Conservation (phyloP, 2,329 filamentous ascomycete species). For the Tolypocladium guangdongense region DNA sequence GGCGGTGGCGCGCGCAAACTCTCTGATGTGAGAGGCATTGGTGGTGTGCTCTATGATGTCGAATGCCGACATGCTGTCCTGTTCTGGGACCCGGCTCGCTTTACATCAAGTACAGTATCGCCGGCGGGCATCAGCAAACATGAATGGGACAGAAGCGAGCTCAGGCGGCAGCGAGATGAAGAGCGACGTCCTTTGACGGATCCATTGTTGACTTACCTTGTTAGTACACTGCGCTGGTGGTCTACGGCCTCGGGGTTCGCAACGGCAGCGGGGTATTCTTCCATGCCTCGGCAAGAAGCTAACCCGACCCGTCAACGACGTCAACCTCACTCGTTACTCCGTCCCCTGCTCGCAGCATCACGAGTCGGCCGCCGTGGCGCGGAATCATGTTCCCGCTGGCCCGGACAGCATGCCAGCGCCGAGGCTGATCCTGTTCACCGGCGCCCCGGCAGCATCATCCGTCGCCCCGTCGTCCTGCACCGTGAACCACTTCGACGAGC, state of each 20-base stretch:
- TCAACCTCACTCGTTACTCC: neutral
- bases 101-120: neutral
- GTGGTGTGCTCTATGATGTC: slow-evolving; percentile 63
- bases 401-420: neutral
- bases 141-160: neutral
- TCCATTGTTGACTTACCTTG: neutral
- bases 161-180: neutral
- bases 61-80: slow-evolving; percentile 28
- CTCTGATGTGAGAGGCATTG: slow-evolving; percentile 66
- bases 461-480: slow-evolving; percentile 19
- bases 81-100: neutral
- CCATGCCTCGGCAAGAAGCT: neutral
- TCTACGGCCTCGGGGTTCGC: too few species aligned
- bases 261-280: neutral
- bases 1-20: slow-evolving; percentile 65
- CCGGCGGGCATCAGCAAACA: neutral
- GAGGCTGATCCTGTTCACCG: slow-evolving; percentile 26
- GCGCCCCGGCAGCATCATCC: slow-evolving; percentile 20
- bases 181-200: neutral
- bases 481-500: slow-evolving; percentile 13
- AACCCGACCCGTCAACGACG: neutral
- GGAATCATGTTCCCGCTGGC: neutral
- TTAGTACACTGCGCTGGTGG: too few species aligned
- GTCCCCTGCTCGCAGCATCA: neutral
- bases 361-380: neutral